Evolutionary conservation across 345 rosid genomes (phyloP).

Genomic region (Salix exigua): DNA sequence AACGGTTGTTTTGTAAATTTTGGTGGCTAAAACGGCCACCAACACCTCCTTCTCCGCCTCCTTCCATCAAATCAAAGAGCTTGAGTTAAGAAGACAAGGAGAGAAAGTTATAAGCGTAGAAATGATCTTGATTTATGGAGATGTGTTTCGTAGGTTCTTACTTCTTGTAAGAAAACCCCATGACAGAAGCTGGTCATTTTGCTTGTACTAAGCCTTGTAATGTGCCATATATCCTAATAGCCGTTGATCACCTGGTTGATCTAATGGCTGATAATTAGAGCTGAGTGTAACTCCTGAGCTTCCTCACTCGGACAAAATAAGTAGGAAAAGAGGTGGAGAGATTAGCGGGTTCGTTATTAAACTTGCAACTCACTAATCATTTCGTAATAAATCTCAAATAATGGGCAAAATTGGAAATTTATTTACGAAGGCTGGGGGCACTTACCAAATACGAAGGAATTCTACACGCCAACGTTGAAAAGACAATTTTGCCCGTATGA

Average conservation of each 20-base stretch:
- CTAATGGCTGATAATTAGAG: constrained; percentile 34
- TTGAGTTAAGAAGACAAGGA: constrained; percentile 10
- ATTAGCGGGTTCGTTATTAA: constrained; percentile 44
- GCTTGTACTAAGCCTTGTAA: constrained; percentile 40
- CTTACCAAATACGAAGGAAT: neutral
- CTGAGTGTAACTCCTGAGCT: constrained; percentile 55
- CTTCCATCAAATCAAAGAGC: constrained; percentile 35
- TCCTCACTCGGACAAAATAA: constrained; percentile 34
- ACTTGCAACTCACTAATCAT: constrained; percentile 22
- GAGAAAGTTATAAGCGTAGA: constrained; percentile 4
- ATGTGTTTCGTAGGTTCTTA: neutral
- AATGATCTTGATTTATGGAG: constrained; percentile 24
- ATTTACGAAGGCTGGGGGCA: neutral
- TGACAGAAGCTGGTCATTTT: constrained; percentile 22
- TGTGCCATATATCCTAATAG: constrained; percentile 24
- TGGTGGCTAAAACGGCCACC: constrained; percentile 15
- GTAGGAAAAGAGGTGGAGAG: constrained; percentile 26
- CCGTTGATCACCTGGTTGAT: constrained; percentile 36
- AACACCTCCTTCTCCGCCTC: constrained; percentile 8
- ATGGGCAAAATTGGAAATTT: constrained; percentile 13
- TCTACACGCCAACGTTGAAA: neutral
- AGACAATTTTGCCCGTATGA: neutral
- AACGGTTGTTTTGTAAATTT: constrained; percentile 15
- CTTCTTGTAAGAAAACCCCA: constrained; percentile 21
- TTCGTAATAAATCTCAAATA: neutral